A percentile compares a stretch with the other conserved stretches of the same genome.
Evolutionary conservation across 441 rosid species (phyloP).

Genomic region (Rhodomyrtus psidioides): DNA sequence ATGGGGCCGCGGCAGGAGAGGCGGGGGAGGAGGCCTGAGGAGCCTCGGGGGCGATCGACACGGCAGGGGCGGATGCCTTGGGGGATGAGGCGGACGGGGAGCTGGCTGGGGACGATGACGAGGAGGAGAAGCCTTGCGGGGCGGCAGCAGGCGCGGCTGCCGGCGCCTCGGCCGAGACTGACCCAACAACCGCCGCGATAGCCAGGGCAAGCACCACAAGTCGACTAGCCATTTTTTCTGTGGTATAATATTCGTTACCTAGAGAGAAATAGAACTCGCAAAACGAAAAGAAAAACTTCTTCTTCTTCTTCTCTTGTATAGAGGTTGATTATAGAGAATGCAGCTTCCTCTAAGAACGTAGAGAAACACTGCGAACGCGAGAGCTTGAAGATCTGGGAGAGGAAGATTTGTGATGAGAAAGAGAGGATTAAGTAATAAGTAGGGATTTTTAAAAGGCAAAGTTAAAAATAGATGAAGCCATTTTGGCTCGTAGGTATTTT

Average conservation of each 20-base stretch:
- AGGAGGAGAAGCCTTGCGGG: neutral
- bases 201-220: slow-evolving; percentile 31
- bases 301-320: neutral
- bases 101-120: slow-evolving; percentile 5
- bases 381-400: slow-evolving; percentile 4
- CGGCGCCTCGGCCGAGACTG: slow-evolving; percentile 39
- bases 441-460: neutral
- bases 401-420: neutral
- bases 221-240: slow-evolving; percentile 44
- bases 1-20: neutral
- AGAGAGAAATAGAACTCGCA: neutral
- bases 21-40: slow-evolving; percentile 3
- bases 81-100: slow-evolving; percentile 12
- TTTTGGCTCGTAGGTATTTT: neutral
- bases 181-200: slow-evolving; percentile 28
- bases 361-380: slow-evolving; percentile 38
- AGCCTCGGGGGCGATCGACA: slow-evolving; percentile 1
- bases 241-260: neutral
- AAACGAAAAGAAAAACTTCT: neutral
- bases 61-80: slow-evolving; percentile 13
- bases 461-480: neutral
- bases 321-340: slow-evolving; percentile 1
- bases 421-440: neutral
- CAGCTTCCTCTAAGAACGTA: slow-evolving; percentile 17
- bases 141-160: neutral